phyloP scores from a whole-genome alignment of 2,329 filamentous ascomycete genomes.

The Monilinia laxa region DNA sequence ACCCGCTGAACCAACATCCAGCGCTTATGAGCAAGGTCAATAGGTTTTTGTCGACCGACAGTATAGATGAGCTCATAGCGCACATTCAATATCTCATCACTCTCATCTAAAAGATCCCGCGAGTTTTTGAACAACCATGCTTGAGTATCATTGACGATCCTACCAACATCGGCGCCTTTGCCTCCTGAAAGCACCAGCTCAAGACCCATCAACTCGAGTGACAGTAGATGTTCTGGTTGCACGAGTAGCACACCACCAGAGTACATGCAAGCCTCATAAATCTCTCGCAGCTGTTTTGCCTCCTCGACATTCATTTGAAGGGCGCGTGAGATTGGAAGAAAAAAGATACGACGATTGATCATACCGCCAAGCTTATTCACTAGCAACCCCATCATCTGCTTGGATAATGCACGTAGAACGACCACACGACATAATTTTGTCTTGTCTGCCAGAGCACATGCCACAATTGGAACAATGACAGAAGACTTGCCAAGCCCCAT shows the following conservation, averaged over 20 bases:
- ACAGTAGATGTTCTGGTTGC: constrained; percentile 64
- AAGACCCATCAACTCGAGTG: constrained; percentile 60
- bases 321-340: constrained; percentile 59
- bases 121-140: constrained; percentile 46
- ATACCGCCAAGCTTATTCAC: constrained; percentile 56
- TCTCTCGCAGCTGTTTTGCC: constrained; percentile 41
- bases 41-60: constrained; percentile 51
- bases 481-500: constrained; percentile 73
- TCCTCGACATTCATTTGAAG: constrained; percentile 41
- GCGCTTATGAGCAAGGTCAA: constrained; percentile 54
- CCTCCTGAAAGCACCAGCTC: constrained; percentile 47
- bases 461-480: constrained; percentile 66
- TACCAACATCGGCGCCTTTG: constrained; percentile 36
- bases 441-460: constrained; percentile 52
- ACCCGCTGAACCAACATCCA: constrained; percentile 58
- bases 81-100: constrained; percentile 61
- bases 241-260: constrained; percentile 57
- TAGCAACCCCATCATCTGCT: constrained; percentile 60
- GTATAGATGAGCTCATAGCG: constrained; percentile 65
- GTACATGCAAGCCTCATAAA: constrained; percentile 50
- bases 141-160: constrained; percentile 45
- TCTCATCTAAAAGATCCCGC: constrained; percentile 63
- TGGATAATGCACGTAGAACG: constrained; percentile 59
- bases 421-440: constrained; percentile 55
- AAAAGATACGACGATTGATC: constrained; percentile 52